Evolutionary conservation across 2,329 filamentous ascomycete species (phyloP), one percentile per base, ranked within the genome.

Genomic region (Canariomyces notabilis): DNA sequence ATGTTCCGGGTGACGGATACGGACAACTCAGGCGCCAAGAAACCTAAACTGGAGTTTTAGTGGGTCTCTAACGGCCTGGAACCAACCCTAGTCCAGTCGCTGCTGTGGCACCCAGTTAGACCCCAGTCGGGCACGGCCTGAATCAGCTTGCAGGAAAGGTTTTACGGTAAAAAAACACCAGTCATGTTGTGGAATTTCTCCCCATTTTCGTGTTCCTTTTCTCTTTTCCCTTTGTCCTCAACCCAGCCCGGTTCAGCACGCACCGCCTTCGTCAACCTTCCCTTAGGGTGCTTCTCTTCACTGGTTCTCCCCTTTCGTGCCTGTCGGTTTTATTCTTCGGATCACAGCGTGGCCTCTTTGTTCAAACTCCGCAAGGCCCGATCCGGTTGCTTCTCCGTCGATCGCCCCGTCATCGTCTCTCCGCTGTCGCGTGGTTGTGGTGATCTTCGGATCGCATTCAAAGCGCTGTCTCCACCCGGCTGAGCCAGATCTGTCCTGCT

Each of bases 211-310:
- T 50, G 19, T 42, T 54, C 46, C 43, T 45, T 51, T 46, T 45
- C 43, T 53, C 43, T 42, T 34, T 33, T 29, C 37, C 45, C 46
- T 44, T 37, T 26, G 38, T 41, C 45, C 49, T 49, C 45, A 50
- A 46, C 49, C 53, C 58, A 54, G 52, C 49, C 49, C 54, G 53
- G 56, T 59, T 56, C 47, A 55, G 53, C 53, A 59, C 69, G 67
- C 69, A 64, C 67, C 67, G 68, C 68, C 67, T 67, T 51, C 65
- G 69, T 64, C 70, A 71, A 71, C 58, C 40, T 53, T 59, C 61
- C 57, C 56, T 55, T 55, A 64, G 68, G 68, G 68, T 68, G 66
- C 66, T 63, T 61, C 66, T 67, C 61, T 62, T 53, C 52, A 57
- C 54, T 49, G 26, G 52, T 53, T 46, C 50, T 51, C 50, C 55